Evolutionary conservation across 2,329 filamentous ascomycete genomes (phyloP), one percentile per base, ranked within the genome.

Genomic region (Aspergillus intermedius): DNA sequence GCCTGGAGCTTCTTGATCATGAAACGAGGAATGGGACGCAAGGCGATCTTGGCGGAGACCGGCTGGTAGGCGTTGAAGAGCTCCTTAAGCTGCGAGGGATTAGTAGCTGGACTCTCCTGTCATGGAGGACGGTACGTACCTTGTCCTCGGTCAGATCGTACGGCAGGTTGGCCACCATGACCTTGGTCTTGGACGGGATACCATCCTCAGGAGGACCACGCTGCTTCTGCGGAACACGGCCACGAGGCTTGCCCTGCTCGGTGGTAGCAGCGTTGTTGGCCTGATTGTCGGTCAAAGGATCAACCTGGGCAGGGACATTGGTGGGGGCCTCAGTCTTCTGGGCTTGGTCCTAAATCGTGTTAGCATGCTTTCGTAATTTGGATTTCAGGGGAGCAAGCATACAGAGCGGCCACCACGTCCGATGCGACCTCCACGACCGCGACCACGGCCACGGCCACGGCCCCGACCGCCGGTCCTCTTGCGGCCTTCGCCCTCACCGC

Each of bases 1-100:
- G 91, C 91, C 77, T 95, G 91, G 55, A 98, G 88, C 83, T 98
- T 98, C 86, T 96, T 96, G 77, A 98, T 93, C 93, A 98, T 98
- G 80, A 97, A 98, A 65, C 91, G 91, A 61, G 93, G 93, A 61
- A 98, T 98, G 46, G 93, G 93, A 64, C 93, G 91, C 62, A 98
- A 88, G 59, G 93, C 93, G 67, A 98, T 97, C 84, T 97, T 98
- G 73, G 93, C 91, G 57, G 90, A 94, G 61, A 86, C 86, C 54
- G 93, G 93, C 68, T 90, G 81, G 78, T 96, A 98, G 55, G 83
- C 88, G 66, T 82, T 80, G 76, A 98, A 98, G 66, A 98, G 88
- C 73, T 98, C 91, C 78, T 96, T 91, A 68, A 98, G 89, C 93
- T 97, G 55, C 63, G 56, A 44, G 21, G 17, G 48, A 54, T 69